These are phyloP conservation scores for Wickerhamomyces hampshirensis DNA, from an alignment of 805 yeast species.

Conservation along the genomic window DNA sequence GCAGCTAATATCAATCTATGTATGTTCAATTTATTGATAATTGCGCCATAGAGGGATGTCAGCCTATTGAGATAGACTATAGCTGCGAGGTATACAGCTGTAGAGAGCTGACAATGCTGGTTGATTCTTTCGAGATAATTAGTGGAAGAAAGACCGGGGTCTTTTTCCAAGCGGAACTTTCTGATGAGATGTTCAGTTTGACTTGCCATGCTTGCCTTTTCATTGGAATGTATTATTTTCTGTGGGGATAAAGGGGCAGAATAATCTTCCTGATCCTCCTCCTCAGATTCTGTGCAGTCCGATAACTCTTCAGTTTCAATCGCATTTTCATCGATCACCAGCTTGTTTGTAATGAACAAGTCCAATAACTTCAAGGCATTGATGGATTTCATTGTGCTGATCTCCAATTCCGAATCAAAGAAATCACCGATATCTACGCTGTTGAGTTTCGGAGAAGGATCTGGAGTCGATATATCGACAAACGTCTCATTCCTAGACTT, in stretches of 20 bases:
- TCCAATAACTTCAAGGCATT: slow-evolving; percentile 10
- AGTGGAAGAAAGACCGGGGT: slow-evolving; percentile 21
- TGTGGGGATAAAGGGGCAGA: slow-evolving; percentile 17
- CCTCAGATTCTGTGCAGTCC: slow-evolving; percentile 3
- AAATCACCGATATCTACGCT: slow-evolving; percentile 10
- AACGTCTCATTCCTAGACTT: slow-evolving; percentile 7
- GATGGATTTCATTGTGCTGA: slow-evolving; percentile 1
- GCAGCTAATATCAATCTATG: slow-evolving; percentile 42
- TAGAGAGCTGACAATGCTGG: slow-evolving; percentile 24
- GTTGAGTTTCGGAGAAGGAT: slow-evolving; percentile 4
- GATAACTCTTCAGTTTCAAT: not conserved
- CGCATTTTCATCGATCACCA: not conserved
- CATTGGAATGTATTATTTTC: slow-evolving; percentile 7
- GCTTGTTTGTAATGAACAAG: slow-evolving; percentile 2
- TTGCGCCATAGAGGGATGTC: slow-evolving; percentile 8
- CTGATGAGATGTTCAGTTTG: slow-evolving; percentile 19
- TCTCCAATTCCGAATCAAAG: too few species aligned
- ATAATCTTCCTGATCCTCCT: slow-evolving; percentile 2
- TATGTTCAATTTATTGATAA: slow-evolving; percentile 35
- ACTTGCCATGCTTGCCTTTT: not conserved
- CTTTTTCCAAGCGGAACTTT: slow-evolving; percentile 19
- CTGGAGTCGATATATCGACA: slow-evolving; percentile 14
- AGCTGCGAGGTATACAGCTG: slow-evolving; percentile 26
- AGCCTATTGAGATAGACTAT: slow-evolving; percentile 23
- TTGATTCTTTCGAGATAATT: slow-evolving; percentile 26